Evolutionary conservation across 257 asterid genomes (phyloP).

Genomic region (Salvia splendens): DNA sequence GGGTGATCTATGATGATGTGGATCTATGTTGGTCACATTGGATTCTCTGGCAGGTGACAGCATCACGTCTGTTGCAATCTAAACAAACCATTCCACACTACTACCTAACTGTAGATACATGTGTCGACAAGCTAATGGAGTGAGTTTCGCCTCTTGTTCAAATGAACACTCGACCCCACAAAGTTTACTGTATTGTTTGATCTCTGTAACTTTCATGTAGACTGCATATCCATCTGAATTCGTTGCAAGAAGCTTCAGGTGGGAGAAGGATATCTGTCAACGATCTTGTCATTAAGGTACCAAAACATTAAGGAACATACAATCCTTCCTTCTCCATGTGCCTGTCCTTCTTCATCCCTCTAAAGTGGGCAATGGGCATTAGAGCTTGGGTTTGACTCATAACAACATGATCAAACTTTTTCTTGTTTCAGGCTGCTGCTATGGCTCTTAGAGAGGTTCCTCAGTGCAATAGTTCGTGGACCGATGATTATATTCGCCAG

Average conservation of each 20-base stretch:
- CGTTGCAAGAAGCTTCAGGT: conserved; percentile 87
- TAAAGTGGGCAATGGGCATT: too few species aligned
- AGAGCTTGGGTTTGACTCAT: not conserved
- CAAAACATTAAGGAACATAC: conserved; percentile 7
- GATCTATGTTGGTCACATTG: not conserved
- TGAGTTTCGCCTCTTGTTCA: conserved; percentile 44
- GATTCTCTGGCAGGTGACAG: conserved; percentile 63
- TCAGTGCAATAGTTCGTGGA: conserved; percentile 96
- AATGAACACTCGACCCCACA: conserved; percentile 15
- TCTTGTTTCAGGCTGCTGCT: conserved; percentile 82
- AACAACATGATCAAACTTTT: not conserved
- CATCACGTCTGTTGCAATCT: conserved; percentile 78
- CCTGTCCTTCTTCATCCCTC: too few species aligned
- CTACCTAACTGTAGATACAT: conserved; percentile 85
- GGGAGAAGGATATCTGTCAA: conserved; percentile 86
- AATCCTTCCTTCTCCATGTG: not conserved
- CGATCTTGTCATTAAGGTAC: conserved; percentile 95
- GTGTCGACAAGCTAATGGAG: conserved; percentile 96
- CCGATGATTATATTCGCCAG: conserved; percentile 95
- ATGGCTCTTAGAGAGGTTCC: conserved; percentile 97
- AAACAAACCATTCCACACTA: conserved; percentile 97
- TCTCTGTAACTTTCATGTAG: conserved; percentile 41
- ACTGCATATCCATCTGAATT: conserved; percentile 71
- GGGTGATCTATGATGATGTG: not conserved
- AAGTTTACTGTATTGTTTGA: conserved; percentile 16